phyloP scores from a whole-genome alignment of 176 grass and related monocot genomes.

The Echinochloa phyllopogon region DNA sequence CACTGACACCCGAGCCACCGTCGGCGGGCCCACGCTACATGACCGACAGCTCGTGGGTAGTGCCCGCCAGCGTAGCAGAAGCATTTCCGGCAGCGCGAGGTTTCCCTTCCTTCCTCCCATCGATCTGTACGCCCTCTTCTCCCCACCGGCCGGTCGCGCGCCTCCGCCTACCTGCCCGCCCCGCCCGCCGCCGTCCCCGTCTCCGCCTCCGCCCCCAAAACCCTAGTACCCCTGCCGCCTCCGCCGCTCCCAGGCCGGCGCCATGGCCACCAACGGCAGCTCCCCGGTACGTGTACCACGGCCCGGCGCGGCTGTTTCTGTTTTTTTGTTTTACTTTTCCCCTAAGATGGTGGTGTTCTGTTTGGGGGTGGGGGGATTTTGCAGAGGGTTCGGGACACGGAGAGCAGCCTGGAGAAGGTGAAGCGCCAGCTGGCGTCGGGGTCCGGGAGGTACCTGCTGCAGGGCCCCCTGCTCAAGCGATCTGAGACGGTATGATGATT shows the following conservation, averaged over 20 bases:
- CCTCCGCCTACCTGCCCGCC: constrained; percentile 23
- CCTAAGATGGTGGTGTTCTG: neutral
- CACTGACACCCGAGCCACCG: constrained; percentile 32
- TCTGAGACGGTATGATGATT: constrained; percentile 82
- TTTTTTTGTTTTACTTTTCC: neutral
- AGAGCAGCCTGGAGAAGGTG: constrained; percentile 91
- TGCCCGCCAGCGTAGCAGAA: constrained; percentile 28
- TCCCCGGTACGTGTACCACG: constrained; percentile 48
- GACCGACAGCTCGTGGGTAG: constrained; percentile 43
- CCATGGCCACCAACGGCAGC: constrained; percentile 77
- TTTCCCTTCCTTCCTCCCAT: constrained; percentile 32
- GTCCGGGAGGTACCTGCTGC: constrained; percentile 87
- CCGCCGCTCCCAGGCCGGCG: neutral
- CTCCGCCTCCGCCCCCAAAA: constrained; percentile 28
- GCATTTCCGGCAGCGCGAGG: constrained; percentile 36
- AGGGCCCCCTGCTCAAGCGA: constrained; percentile 93
- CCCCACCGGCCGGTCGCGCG: constrained; percentile 47
- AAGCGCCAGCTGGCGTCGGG: constrained; percentile 89
- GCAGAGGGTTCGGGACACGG: constrained; percentile 57
- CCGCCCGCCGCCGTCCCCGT: neutral
- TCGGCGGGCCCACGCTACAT: constrained; percentile 36
- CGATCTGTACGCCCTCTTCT: constrained; percentile 50
- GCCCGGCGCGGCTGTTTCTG: neutral
- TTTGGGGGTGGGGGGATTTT: neutral
- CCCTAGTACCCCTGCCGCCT: constrained; percentile 16